Percentiles rank a stretch among this genome's conserved stretches.
These are phyloP conservation scores for Suillus americanus DNA, from an alignment of 768 basidiomycete genomes.

Conservation along the genomic window DNA sequence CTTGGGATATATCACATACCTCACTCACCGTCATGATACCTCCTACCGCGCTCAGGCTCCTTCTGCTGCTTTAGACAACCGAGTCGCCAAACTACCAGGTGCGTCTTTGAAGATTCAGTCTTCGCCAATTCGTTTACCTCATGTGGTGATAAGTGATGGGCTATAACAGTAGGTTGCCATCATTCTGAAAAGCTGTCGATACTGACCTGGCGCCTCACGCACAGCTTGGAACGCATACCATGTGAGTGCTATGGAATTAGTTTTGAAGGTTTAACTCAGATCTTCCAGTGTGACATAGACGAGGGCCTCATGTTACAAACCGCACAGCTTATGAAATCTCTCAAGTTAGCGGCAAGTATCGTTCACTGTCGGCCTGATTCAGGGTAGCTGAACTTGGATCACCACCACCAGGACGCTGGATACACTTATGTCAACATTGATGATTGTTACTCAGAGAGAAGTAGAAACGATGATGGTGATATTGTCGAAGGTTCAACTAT, in stretches of 20 bases:
- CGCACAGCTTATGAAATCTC: constrained; percentile 47
- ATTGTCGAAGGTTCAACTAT: constrained; percentile 50
- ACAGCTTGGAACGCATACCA: constrained; percentile 72
- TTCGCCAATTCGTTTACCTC: constrained; percentile 1
- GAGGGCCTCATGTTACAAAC: constrained; percentile 51
- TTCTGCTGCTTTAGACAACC: constrained; percentile 11
- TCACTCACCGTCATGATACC: constrained; percentile 12
- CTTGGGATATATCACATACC: constrained; percentile 16
- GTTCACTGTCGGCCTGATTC: neutral
- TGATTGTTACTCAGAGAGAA: constrained; percentile 64
- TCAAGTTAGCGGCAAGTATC: constrained; percentile 46
- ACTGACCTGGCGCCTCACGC: constrained; percentile 8
- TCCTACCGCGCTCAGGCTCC: neutral
- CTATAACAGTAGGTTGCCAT: constrained; percentile 54
- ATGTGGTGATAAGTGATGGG: constrained; percentile 45
- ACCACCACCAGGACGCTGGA: constrained; percentile 46
- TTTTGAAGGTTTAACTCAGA: neutral
- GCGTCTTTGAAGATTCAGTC: constrained; percentile 7
- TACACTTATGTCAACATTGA: constrained; percentile 63
- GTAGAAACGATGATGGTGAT: constrained; percentile 48
- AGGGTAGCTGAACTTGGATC: neutral
- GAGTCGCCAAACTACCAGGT: constrained; percentile 39
- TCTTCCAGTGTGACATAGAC: constrained; percentile 55
- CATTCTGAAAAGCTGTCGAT: neutral
- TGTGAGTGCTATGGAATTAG: constrained; percentile 33